phyloP scores from a whole-genome alignment of 352 stramenopile genomes.

The Phytopythium delawarense region DNA sequence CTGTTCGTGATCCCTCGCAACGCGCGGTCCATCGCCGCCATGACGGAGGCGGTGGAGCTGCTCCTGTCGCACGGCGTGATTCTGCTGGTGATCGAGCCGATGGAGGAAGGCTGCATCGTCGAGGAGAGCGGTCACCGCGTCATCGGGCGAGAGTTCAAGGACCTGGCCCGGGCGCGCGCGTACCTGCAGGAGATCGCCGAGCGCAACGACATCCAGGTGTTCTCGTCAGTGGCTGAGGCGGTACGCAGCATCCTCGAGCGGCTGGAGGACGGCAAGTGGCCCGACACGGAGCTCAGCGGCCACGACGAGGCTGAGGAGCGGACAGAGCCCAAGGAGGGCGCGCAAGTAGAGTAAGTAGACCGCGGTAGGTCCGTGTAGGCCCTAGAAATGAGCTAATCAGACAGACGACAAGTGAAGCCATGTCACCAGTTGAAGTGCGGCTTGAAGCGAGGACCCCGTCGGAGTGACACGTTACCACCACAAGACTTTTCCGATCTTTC shows the following conservation, averaged over 20 bases:
- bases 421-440: background rate
- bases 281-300: conserved; percentile 1
- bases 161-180: conserved; percentile 64
- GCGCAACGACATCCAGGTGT: conserved; percentile 73
- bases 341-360: background rate
- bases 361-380: background rate
- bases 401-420: background rate
- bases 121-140: conserved; percentile 41
- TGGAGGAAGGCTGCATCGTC: conserved; percentile 55
- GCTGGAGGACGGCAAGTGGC: conserved; percentile 23
- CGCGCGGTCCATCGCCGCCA: conserved; percentile 71
- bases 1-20: conserved; percentile 79
- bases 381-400: background rate
- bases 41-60: conserved; percentile 80
- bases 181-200: conserved; percentile 87
- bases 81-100: conserved; percentile 74
- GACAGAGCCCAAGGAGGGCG: background rate
- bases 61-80: conserved; percentile 64
- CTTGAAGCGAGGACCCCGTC: background rate
- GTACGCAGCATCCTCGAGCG: conserved; percentile 62
- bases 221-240: conserved; percentile 54
- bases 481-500: conserved; percentile 5
- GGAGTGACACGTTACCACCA: background rate
- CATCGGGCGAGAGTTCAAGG: conserved; percentile 69
- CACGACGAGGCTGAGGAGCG: background rate